phyloP scores from a whole-genome alignment of 1,139 yeast species.

The Hyphopichia khmerensis region DNA sequence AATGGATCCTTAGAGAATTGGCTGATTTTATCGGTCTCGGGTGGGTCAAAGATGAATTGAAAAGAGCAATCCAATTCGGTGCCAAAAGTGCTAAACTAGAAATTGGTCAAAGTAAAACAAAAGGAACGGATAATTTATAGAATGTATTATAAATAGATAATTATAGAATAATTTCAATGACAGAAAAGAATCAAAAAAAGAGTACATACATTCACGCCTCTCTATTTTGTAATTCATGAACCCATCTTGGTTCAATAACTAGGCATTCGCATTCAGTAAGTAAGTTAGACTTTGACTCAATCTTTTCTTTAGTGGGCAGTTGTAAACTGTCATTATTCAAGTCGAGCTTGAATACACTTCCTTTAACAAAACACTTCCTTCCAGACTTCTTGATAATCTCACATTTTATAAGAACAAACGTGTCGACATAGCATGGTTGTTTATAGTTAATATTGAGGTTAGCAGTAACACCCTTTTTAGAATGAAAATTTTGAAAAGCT shows the following conservation, averaged over 20 bases:
- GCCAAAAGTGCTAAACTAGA: conserved; percentile 93
- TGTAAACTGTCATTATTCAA: conserved; percentile 12
- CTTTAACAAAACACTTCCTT: conserved; percentile 45
- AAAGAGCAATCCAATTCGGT: conserved; percentile 96
- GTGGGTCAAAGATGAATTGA: conserved; percentile 71
- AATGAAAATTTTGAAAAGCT: conserved; percentile 47
- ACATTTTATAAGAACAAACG: conserved; percentile 37
- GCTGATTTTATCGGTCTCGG: conserved; percentile 54
- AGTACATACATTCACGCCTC: not conserved
- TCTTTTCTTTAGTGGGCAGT: conserved; percentile 6
- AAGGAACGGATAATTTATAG: conserved; percentile 55
- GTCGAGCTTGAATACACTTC: conserved; percentile 29
- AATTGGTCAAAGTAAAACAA: conserved; percentile 60
- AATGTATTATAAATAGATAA: conserved; percentile 4
- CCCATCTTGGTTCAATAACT: conserved; percentile 50
- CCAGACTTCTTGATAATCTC: conserved; percentile 32
- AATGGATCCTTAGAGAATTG: conserved; percentile 59
- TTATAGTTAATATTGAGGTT: conserved; percentile 43
- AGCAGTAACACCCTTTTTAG: conserved; percentile 47
- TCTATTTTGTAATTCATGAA: conserved; percentile 27
- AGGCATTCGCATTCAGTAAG: conserved; percentile 43
- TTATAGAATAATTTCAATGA: conserved; percentile 1
- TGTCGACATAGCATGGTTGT: conserved; percentile 36
- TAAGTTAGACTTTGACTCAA: conserved; percentile 23
- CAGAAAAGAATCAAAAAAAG: not conserved